Evolutionary conservation across 2,329 filamentous ascomycete genomes (phyloP).

Genomic region (Fusarium falciforme): DNA sequence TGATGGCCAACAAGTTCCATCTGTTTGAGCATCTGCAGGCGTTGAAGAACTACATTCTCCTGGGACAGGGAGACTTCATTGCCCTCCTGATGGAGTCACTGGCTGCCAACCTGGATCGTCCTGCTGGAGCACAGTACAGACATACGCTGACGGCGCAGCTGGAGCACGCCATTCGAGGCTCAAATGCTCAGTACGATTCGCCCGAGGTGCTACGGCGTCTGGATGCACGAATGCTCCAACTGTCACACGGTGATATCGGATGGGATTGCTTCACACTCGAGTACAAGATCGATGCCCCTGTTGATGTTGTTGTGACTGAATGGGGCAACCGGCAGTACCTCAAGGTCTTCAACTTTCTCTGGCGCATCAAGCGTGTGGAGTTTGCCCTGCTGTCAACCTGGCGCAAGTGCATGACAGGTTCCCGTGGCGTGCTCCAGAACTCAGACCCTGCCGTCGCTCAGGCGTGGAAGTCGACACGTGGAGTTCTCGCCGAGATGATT

Average conservation of each 20-base stretch:
- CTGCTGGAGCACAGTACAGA: conserved; percentile 95
- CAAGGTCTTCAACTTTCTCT: conserved; percentile 99
- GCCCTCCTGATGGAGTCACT: conserved; percentile 97
- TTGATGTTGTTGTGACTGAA: conserved; percentile 96
- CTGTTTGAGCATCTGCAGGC: conserved; percentile 92
- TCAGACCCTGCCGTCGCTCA: conserved; percentile 75
- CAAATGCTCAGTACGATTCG: conserved; percentile 95
- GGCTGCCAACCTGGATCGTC: conserved; percentile 90
- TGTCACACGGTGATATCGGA: conserved; percentile 95
- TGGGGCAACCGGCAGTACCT: conserved; percentile 97
- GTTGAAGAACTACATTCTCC: conserved; percentile 91
- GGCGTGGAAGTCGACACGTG: conserved; percentile 92
- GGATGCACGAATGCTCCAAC: conserved; percentile 97
- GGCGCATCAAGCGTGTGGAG: conserved; percentile 97
- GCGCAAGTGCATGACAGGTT: conserved; percentile 95
- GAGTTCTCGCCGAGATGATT: conserved; percentile 95
- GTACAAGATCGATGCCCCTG: conserved; percentile 96
- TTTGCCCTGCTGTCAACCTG: conserved; percentile 92
- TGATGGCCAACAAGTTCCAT: conserved; percentile 96
- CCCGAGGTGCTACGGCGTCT: conserved; percentile 90
- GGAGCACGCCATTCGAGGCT: conserved; percentile 96
- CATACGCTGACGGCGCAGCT: conserved; percentile 98
- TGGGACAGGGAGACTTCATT: conserved; percentile 97
- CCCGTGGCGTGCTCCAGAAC: conserved; percentile 87
- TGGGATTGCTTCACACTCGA: conserved; percentile 99